Evolutionary conservation across 768 basidiomycete species (phyloP).

Genomic region (Suillus luteus): DNA sequence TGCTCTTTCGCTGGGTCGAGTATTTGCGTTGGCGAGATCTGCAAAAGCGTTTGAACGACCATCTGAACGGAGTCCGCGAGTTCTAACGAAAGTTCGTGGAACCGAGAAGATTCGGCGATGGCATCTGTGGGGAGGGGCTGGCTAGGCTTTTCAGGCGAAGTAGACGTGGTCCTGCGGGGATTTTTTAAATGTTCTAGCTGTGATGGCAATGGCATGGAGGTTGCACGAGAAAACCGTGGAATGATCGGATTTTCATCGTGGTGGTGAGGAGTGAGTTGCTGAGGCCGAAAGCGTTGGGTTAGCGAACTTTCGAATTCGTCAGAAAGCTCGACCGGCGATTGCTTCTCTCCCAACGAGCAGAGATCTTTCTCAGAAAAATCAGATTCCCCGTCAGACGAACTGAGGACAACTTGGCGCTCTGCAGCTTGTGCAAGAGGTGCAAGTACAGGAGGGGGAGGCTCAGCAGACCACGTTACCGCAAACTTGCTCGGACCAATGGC

Average conservation of each 20-base stretch:
- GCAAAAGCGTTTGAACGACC: slow-evolving; percentile 88
- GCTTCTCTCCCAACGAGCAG: slow-evolving; percentile 30
- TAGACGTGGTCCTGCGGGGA: slow-evolving; percentile 47
- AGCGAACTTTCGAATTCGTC: slow-evolving; percentile 32
- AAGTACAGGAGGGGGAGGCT: slow-evolving; percentile 42
- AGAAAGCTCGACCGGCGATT: slow-evolving; percentile 34
- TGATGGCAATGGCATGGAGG: slow-evolving; percentile 78
- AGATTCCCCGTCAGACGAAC: slow-evolving; percentile 54
- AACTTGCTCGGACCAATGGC: slow-evolving; percentile 55
- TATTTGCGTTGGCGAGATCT: slow-evolving; percentile 86
- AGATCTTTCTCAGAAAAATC: slow-evolving; percentile 50
- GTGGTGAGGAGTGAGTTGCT: slow-evolving; percentile 22
- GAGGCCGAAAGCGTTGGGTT: slow-evolving; percentile 26
- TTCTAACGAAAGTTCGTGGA: slow-evolving; percentile 79
- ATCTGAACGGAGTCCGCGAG: slow-evolving; percentile 90
- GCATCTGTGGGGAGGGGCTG: slow-evolving; percentile 23
- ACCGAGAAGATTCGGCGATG: slow-evolving; percentile 33
- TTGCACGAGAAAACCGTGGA: slow-evolving; percentile 71
- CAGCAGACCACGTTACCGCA: slow-evolving; percentile 58
- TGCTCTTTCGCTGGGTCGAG: slow-evolving; percentile 94
- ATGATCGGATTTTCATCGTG: slow-evolving; percentile 31
- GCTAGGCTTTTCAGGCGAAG: slow-evolving; percentile 16
- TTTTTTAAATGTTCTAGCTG: slow-evolving; percentile 77
- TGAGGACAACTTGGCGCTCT: slow-evolving; percentile 44
- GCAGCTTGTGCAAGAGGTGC: slow-evolving; percentile 34